A percentile compares a stretch with the other conserved stretches of the same genome.
Evolutionary conservation across 495 filamentous ascomycete species (phyloP).

Genomic region (Penicillium lagena): DNA sequence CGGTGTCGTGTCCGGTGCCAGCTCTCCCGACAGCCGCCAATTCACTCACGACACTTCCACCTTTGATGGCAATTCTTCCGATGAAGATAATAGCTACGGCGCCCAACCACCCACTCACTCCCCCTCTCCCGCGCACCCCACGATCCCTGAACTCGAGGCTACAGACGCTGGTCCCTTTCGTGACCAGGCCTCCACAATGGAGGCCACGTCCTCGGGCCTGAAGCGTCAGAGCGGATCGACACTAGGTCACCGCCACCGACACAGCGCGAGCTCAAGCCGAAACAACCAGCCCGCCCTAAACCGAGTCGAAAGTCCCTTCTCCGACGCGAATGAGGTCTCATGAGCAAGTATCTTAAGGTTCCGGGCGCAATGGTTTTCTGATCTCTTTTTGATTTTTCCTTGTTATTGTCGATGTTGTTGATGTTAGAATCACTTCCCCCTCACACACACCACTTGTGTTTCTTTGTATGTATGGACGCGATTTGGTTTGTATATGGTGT

Average conservation of each 20-base stretch:
- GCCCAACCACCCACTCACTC: constrained; percentile 11
- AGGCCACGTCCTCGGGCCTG: constrained; percentile 12
- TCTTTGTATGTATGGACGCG: constrained; percentile 19
- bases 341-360: constrained; percentile 25
- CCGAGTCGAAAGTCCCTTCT: constrained; percentile 38
- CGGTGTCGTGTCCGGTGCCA: no score
- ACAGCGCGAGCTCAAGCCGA: constrained; percentile 15
- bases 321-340: constrained; percentile 50
- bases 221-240: constrained; percentile 3
- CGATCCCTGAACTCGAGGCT: not conserved
- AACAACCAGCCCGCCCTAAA: constrained; percentile 20
- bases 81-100: constrained; percentile 23
- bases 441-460: constrained; percentile 1
- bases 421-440: not conserved
- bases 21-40: constrained; percentile 3
- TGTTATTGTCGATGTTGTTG: not conserved
- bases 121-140: constrained; percentile 8
- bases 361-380: constrained; percentile 2
- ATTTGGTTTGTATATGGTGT: constrained; percentile 11
- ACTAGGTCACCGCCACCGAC: not conserved
- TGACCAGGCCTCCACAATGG: constrained; percentile 35
- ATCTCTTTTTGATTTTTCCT: constrained; percentile 2
- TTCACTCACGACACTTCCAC: constrained; percentile 21
- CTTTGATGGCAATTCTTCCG: constrained; percentile 33
- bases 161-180: constrained; percentile 54